A percentile compares a stretch with the other conserved stretches of the same genome.
Evolutionary conservation across 2,329 filamentous ascomycete species (phyloP).

Genomic region (Diplodia seriata): DNA sequence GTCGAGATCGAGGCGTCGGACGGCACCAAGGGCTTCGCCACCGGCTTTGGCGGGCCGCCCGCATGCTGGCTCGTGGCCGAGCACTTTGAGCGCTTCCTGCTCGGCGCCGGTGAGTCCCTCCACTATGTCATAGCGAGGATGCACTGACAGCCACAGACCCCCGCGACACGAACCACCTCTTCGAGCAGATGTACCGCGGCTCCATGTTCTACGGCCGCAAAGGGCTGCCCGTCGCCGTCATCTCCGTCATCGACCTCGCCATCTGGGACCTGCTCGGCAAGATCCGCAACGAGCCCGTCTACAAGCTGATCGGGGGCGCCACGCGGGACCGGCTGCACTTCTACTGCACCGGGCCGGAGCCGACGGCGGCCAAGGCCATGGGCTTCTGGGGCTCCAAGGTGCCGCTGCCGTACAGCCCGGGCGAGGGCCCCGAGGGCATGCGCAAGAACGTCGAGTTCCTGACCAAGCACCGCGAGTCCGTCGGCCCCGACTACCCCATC

Average conservation of each 20-base stretch:
- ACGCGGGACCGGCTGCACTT: slow-evolving; percentile 84
- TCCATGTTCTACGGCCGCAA: slow-evolving; percentile 98
- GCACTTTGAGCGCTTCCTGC: slow-evolving; percentile 90
- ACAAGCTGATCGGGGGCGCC: slow-evolving; percentile 91
- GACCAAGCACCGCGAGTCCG: slow-evolving; percentile 79
- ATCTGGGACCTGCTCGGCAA: slow-evolving; percentile 93
- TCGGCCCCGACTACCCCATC: slow-evolving; percentile 89
- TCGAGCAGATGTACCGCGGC: slow-evolving; percentile 94
- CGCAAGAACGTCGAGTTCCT: slow-evolving; percentile 91
- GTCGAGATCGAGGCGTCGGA: slow-evolving; percentile 88
- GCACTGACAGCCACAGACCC: slow-evolving; percentile 64
- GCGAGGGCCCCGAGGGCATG: slow-evolving; percentile 81
- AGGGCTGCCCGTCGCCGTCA: slow-evolving; percentile 86
- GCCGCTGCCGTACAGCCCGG: slow-evolving; percentile 85
- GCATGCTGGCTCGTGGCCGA: slow-evolving; percentile 93
- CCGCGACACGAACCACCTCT: slow-evolving; percentile 87
- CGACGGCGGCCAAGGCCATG: slow-evolving; percentile 78
- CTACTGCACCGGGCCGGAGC: slow-evolving; percentile 93
- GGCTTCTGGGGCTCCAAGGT: slow-evolving; percentile 93
- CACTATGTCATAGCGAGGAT: too few species aligned
- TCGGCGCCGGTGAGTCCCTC: slow-evolving; percentile 67
- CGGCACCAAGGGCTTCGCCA: slow-evolving; percentile 92
- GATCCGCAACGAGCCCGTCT: slow-evolving; percentile 89
- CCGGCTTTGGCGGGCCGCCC: slow-evolving; percentile 90
- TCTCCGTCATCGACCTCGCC: slow-evolving; percentile 92